These are phyloP conservation scores for Arctium lappa DNA, from an alignment of 129 eudicot species.

Conservation along the genomic window DNA sequence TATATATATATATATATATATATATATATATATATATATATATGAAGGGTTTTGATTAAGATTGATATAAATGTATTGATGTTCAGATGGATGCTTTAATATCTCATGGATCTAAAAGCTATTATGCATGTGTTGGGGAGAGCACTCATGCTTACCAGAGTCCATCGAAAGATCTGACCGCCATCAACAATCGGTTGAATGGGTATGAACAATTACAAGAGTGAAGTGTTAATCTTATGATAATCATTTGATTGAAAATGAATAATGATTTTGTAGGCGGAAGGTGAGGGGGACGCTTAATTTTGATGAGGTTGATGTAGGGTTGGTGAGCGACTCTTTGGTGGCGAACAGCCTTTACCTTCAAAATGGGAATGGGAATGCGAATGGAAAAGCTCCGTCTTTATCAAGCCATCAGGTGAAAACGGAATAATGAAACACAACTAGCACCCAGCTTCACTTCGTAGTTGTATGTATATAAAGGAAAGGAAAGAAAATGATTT, in stretches of 20 bases:
- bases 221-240: not conserved
- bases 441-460: not conserved
- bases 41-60: not conserved
- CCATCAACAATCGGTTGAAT: slow-evolving; percentile 86
- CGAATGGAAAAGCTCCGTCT: slow-evolving; percentile 21
- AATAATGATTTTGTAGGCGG: slow-evolving; percentile 15
- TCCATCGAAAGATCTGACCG: slow-evolving; percentile 90
- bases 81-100: slow-evolving; percentile 93
- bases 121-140: slow-evolving; percentile 97
- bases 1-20: not conserved
- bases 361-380: slow-evolving; percentile 50
- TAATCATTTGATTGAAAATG: not conserved
- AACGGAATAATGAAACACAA: slow-evolving; percentile 33
- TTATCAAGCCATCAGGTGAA: slow-evolving; percentile 51
- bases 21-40: not conserved
- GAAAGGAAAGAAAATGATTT: not conserved
- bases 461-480: slow-evolving; percentile 13
- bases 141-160: slow-evolving; percentile 98
- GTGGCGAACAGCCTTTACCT: slow-evolving; percentile 84
- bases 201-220: slow-evolving; percentile 34
- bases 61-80: not conserved
- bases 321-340: slow-evolving; percentile 88
- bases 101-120: slow-evolving; percentile 87
- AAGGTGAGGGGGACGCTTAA: slow-evolving; percentile 74
- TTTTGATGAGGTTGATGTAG: slow-evolving; percentile 79